Base-by-base conservation (phyloP, 352 stramenopile species). In the Globisporangium heterothallicum region DNA sequence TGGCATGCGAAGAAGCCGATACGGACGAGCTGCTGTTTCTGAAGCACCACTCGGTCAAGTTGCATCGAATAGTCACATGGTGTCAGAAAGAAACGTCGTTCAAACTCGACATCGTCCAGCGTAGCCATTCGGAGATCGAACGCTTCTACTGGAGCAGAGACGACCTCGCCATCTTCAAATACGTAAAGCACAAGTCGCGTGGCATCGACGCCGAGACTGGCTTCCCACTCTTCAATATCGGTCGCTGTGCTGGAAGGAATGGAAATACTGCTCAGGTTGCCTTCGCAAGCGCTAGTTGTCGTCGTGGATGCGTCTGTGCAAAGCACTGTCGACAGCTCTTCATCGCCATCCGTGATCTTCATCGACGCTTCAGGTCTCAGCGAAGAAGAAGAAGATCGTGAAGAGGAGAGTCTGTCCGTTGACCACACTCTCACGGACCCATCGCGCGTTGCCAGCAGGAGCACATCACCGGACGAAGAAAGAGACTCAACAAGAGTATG, bases 161-260 rank as follows among this genome's bases (percentile, higher is more conserved):
- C 30, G 2, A 60, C 32, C 25, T 71, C 46, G 12, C 47, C 55
- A 30, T 71, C 56, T 12, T 71, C 59, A 34, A 71, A 71, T 13
- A 68, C 49, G 44, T 68, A 71, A 30, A 71, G 21, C 1, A 62
- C 42, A 21, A 70, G 53, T 12, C 59, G 32, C 18, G 56, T 40
- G 4, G 49, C 36, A 36, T 42, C 26, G 25, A 32, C 22, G 3
- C 41, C 25, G 6, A 52, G 29, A 16, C 45, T 52, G 8, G 29
- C 30, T 6, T 42, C 45, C 45, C 45, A 42, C 32, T 42, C 45
- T 35, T 42, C 45, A 13, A 52, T 52, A 1, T 52, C 45, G 14
- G 21, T 18, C 14, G 10, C 13, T 25, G 18, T 14, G 5, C 27
- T n/a, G 12, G 30, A 35, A 30, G 45, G 22, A 8, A 32, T 8